Evolutionary conservation across 2,329 filamentous ascomycete species (phyloP), one percentile per base, ranked within the genome.

Genomic region (Pseudopithomyces maydicus): DNA sequence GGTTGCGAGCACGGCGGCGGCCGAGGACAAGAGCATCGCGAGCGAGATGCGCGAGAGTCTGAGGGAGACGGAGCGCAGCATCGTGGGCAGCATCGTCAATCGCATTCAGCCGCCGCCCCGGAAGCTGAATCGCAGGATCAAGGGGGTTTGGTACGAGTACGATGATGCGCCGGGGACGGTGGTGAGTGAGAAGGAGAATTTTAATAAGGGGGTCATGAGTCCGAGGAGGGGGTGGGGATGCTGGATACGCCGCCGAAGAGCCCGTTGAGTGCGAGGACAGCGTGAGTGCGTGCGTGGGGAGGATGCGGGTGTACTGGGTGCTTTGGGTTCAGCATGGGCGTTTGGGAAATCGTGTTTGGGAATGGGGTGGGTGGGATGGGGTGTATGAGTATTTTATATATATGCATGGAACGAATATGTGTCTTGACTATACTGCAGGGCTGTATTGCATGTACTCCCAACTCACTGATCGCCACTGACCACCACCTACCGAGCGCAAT

Each of bases 141-240:
- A 72, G 51, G 71, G 73, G 29, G 71, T 75, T 3, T 75, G 73
- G 73, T 75, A 75, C 47, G 73, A 75, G 53, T 75, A 75, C 41
- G 72, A 74, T 56, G 59, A 46, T n/a, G 44, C 52, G 8, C 23
- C 59, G 3, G 38, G n/a, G 15, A 17, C 4, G 38, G 38, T 5
- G 38, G n/a, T 15, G 15, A 19, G 38, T 41, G 38, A 19, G 38
- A 41, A 41, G n/a, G 38, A 41, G 4, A 41, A 41, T 19, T 19
- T 41, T 17, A 19, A 29, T 29, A 8, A 41, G 15, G 47, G 36
- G 7, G 54, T 38, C 12, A 47, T 52, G 6, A 63, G 62, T 6
- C 61, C 61, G 23, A 51, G 59, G 42, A 62, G 58, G 50, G 58
- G 58, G 61, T 65, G 0, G 55, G 54, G 3, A 64, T 64, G 36